Conservation (phyloP, 148 eudicot genomes). For the Talinum fruticosum region DNA sequence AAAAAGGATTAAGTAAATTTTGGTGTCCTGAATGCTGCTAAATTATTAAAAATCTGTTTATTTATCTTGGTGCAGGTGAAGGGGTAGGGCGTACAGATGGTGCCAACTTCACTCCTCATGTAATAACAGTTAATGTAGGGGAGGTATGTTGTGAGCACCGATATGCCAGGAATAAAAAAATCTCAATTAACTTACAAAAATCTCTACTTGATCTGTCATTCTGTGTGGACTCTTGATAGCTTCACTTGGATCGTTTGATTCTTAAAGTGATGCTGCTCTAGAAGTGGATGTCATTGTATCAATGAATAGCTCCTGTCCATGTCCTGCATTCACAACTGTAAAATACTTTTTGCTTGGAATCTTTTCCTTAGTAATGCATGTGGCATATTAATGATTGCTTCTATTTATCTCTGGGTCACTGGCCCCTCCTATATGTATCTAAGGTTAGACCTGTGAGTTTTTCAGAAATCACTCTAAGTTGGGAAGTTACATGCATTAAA, state of each 20-base stretch:
- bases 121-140: constrained; percentile 63
- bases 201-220: background rate
- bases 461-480: background rate
- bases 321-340: background rate
- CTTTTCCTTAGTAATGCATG: background rate
- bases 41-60: background rate
- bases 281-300: background rate
- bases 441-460: background rate
- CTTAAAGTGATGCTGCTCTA: background rate
- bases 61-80: constrained; percentile 42
- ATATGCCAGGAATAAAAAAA: background rate
- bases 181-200: background rate
- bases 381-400: background rate
- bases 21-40: constrained; percentile 3
- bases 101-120: constrained; percentile 63
- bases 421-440: background rate
- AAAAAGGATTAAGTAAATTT: no score
- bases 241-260: background rate
- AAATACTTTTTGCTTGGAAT: background rate
- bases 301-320: background rate
- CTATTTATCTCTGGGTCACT: background rate
- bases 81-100: constrained; percentile 48
- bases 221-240: background rate
- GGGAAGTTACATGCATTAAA: background rate
- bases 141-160: constrained; percentile 48